Conservation (phyloP, 768 basidiomycete species). For the Podaxis rugospora region DNA sequence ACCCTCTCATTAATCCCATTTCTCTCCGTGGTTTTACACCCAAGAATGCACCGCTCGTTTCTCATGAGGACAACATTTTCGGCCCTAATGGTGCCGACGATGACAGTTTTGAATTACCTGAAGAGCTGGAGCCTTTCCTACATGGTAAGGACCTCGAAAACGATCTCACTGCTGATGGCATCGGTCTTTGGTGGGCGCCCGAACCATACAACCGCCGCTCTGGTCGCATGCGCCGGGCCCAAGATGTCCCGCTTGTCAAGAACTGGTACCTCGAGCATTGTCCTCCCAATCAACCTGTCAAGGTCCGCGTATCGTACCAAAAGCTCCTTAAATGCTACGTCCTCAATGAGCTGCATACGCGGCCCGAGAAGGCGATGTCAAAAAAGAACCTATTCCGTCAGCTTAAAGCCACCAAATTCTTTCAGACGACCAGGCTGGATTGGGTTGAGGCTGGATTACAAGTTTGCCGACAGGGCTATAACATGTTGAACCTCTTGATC, state of each 20-base stretch:
- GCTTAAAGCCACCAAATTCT: conserved; percentile 98
- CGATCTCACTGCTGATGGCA: conserved; percentile 92
- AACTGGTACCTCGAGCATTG: conserved; percentile 99
- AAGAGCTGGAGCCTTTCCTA: conserved; percentile 75
- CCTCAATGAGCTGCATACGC: conserved; percentile 86
- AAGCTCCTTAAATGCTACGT: conserved; percentile 96
- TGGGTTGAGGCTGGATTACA: conserved; percentile 99
- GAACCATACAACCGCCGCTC: conserved; percentile 93
- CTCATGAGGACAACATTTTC: conserved; percentile 92
- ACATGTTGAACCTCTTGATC: conserved; percentile 98
- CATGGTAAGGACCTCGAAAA: conserved; percentile 76
- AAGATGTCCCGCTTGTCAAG: conserved; percentile 95
- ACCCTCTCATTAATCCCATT: conserved; percentile 97
- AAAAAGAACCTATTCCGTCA: conserved; percentile 97
- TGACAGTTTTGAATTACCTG: conserved; percentile 85
- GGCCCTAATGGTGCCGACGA: conserved; percentile 83
- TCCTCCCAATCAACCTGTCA: conserved; percentile 92
- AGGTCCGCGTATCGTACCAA: conserved; percentile 98
- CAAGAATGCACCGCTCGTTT: conserved; percentile 76
- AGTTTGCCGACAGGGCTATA: conserved; percentile 98
- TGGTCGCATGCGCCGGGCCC: conserved; percentile 89
- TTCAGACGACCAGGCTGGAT: conserved; percentile 96
- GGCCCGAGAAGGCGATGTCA: conserved; percentile 93
- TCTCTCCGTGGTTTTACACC: conserved; percentile 83
- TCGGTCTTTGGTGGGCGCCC: conserved; percentile 98